phyloP scores from a whole-genome alignment of 140 eudicot species.

The Bidens hawaiensis region DNA sequence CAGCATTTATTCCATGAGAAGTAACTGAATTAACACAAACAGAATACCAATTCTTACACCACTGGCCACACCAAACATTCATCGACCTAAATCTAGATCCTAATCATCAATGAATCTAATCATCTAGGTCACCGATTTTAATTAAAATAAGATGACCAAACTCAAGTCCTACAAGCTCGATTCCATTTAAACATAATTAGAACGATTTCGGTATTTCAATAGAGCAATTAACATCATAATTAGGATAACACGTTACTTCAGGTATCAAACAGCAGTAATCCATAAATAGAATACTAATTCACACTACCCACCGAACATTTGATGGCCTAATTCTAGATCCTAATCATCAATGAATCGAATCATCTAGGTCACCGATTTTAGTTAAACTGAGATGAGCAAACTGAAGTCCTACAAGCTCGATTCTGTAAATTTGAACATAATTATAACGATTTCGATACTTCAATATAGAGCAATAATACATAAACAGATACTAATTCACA shows the following conservation, averaged over 20 bases:
- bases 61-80: neutral
- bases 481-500: no score
- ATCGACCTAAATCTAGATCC: slow-evolving; percentile 9
- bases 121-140: slow-evolving; percentile 11
- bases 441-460: neutral
- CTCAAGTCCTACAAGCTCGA: neutral
- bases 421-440: neutral
- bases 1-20: slow-evolving; percentile 86
- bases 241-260: neutral
- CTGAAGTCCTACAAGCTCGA: neutral
- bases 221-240: neutral
- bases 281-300: no score
- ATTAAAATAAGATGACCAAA: no score
- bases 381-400: no score
- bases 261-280: slow-evolving; percentile 15
- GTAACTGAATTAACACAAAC: slow-evolving; percentile 50
- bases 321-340: slow-evolving; percentile 8
- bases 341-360: slow-evolving; percentile 15
- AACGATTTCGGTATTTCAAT: neutral
- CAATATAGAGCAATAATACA: neutral
- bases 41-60: no score
- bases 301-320: no score
- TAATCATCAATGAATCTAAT: slow-evolving; percentile 15
- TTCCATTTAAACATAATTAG: neutral
- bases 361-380: slow-evolving; percentile 11